These are phyloP conservation scores for Teratosphaeriaceae sp. DNA, from an alignment of 2,329 filamentous ascomycete genomes.

Conservation along the genomic window DNA sequence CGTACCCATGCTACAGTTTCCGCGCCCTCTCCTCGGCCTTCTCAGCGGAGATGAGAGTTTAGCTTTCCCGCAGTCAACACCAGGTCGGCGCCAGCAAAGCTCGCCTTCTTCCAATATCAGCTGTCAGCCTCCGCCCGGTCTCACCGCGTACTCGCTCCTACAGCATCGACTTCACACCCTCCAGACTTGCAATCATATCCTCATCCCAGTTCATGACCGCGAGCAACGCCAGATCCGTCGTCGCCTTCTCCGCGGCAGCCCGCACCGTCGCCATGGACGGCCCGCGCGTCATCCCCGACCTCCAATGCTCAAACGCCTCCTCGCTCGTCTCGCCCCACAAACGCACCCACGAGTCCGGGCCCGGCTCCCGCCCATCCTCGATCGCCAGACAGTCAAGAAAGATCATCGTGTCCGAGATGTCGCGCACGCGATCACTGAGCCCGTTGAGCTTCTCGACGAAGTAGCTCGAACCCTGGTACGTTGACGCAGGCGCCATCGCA, in stretches of 20 bases:
- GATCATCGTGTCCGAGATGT: background rate
- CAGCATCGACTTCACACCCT: background rate
- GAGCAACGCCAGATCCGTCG: background rate
- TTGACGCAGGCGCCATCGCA: background rate
- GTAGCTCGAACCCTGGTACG: background rate
- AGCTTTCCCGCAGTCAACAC: too few relatives aligned
- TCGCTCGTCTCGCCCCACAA: background rate
- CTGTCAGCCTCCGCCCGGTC: too few relatives aligned
- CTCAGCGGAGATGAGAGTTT: too few relatives aligned
- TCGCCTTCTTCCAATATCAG: too few relatives aligned
- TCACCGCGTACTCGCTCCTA: too few relatives aligned
- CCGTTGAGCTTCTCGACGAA: background rate
- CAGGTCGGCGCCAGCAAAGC: too few relatives aligned
- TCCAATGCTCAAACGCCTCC: background rate
- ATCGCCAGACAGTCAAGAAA: background rate
- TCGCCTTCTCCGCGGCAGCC: background rate
- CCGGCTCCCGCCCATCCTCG: background rate
- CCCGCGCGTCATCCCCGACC: background rate
- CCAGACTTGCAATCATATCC: background rate
- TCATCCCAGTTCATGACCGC: background rate
- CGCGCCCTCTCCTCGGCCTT: too few relatives aligned
- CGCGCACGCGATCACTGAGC: background rate
- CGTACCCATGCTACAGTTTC: too few relatives aligned
- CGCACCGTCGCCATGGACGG: background rate
- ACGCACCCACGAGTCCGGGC: background rate